phyloP scores from a whole-genome alignment of 305 asterid genomes.

The Euphrasia arctica region DNA sequence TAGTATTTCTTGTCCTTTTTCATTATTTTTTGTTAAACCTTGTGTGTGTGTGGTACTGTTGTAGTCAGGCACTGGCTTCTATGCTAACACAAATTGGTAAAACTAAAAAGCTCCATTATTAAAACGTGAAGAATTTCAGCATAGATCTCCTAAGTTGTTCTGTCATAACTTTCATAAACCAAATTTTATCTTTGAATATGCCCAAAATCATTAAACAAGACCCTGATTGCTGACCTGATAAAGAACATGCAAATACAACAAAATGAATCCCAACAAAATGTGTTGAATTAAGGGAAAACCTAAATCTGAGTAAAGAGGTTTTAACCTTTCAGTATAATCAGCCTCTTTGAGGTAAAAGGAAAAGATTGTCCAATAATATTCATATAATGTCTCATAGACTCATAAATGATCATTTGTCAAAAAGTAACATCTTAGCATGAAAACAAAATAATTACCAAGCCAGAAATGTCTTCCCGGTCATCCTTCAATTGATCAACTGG shows the following conservation, averaged over 20 bases:
- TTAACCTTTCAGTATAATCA: neutral
- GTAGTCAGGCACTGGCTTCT: neutral
- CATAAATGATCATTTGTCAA: neutral
- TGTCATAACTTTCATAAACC: too few relatives aligned
- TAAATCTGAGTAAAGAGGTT: neutral
- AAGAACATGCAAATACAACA: too few relatives aligned
- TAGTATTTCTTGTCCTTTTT: neutral
- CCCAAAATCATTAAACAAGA: too few relatives aligned
- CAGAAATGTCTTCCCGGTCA: conserved; percentile 68
- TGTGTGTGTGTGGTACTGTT: neutral
- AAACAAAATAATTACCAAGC: conserved; percentile 56
- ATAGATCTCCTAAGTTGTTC: too few relatives aligned
- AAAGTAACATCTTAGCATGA: conserved; percentile 19
- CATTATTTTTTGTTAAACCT: neutral
- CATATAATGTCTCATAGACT: neutral
- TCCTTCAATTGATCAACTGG: conserved; percentile 47
- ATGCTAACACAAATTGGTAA: neutral
- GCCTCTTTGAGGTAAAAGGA: conserved; percentile 18
- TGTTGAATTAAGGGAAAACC: neutral
- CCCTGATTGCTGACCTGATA: too few relatives aligned
- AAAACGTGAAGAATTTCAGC: too few relatives aligned
- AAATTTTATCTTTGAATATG: too few relatives aligned
- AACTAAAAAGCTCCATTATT: neutral
- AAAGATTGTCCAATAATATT: conserved; percentile 14
- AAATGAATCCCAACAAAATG: too few relatives aligned